Evolutionary conservation across 2,329 filamentous ascomycete genomes (phyloP).

Genomic region (Boeremia exigua): DNA sequence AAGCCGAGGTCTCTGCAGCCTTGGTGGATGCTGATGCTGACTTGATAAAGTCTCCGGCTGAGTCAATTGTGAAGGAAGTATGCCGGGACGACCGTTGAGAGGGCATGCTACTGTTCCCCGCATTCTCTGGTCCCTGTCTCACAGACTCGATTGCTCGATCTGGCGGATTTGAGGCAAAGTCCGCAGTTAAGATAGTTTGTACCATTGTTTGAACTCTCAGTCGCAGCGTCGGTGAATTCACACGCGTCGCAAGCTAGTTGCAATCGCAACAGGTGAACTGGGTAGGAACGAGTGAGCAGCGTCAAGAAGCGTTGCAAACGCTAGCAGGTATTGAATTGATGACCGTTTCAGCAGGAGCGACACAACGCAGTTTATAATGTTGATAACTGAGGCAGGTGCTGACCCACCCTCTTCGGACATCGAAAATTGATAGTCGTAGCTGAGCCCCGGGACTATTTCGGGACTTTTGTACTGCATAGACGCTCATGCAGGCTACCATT

Average conservation of each 20-base stretch:
- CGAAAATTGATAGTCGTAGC: neutral
- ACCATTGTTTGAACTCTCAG: neutral
- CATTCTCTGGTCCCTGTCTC: neutral
- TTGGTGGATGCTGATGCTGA: neutral
- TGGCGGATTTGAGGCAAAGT: neutral
- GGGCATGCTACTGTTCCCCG: neutral
- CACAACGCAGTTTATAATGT: neutral
- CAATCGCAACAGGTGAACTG: neutral
- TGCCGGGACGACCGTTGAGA: conserved; percentile 11
- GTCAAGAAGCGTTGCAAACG: conserved; percentile 1
- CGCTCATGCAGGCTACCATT: conserved; percentile 12
- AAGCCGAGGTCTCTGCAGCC: neutral
- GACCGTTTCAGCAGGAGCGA: conserved; percentile 1
- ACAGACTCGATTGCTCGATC: neutral
- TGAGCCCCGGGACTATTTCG: conserved; percentile 1
- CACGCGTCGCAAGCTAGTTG: neutral
- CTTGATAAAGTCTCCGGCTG: conserved; percentile 1
- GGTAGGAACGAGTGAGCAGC: neutral
- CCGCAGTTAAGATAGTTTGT: neutral
- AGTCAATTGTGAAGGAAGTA: conserved; percentile 14
- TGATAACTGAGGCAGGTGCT: conserved; percentile 2
- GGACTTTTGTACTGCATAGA: conserved; percentile 1
- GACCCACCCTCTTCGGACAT: neutral
- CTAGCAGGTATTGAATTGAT: neutral
- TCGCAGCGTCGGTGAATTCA: neutral